Conservation (phyloP, 345 rosid genomes). For the Physaria fendleri region DNA sequence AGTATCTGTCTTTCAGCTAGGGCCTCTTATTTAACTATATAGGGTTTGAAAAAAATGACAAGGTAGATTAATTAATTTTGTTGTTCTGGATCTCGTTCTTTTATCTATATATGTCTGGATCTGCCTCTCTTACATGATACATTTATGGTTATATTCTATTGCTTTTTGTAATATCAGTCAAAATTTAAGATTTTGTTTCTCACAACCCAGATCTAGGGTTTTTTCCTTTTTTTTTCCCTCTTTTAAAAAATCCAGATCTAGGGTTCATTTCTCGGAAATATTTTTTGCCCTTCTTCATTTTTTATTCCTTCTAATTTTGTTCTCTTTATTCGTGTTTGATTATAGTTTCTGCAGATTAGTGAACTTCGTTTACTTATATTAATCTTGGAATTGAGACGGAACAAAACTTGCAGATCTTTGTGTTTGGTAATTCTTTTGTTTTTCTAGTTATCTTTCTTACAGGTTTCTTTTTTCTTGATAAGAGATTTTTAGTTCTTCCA, state of each 20-base stretch:
- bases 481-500: not conserved
- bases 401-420: not conserved
- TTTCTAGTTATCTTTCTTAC: not conserved
- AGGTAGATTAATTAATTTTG: not conserved
- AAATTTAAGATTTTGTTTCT: conserved; percentile 19
- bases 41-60: conserved; percentile 16
- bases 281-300: not conserved
- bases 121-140: conserved; percentile 9
- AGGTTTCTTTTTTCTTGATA: not conserved
- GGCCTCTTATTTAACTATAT: conserved; percentile 4
- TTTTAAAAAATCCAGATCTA: conserved; percentile 22
- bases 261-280: not conserved
- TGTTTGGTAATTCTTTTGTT: conserved; percentile 5
- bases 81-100: not conserved
- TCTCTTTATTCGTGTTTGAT: conserved; percentile 1
- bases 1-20: conserved; percentile 18
- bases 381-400: not conserved
- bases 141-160: conserved; percentile 2
- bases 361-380: not conserved
- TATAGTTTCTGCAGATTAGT: not conserved
- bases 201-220: conserved; percentile 14
- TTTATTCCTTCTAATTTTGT: not conserved
- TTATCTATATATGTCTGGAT: conserved; percentile 21
- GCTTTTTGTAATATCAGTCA: not conserved
- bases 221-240: not conserved